Evolutionary conservation across 768 basidiomycete species (phyloP), one percentile per base, ranked within the genome.

Genomic region (Macrolepiota fuliginosa): DNA sequence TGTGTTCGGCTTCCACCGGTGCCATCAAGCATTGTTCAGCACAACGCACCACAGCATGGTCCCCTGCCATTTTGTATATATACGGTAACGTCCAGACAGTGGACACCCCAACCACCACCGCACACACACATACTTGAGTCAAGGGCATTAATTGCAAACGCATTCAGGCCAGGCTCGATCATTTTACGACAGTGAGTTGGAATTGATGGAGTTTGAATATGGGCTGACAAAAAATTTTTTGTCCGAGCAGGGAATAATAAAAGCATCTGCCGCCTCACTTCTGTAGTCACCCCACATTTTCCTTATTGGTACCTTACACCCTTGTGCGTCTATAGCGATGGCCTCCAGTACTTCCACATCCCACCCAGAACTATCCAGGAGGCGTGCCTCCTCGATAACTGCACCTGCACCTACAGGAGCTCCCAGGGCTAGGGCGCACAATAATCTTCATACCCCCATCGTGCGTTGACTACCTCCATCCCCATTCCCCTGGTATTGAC

Each of bases 141-240:
- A n/a, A n/a, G n/a, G n/a, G n/a, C n/a, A n/a, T n/a, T n/a, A n/a
- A n/a, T n/a, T n/a, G n/a, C n/a, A n/a, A n/a, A n/a, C n/a, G n/a
- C n/a, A n/a, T n/a, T n/a, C n/a, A n/a, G n/a, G n/a, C n/a, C n/a
- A n/a, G n/a, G n/a, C n/a, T n/a, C n/a, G n/a, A n/a, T n/a, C n/a
- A n/a, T n/a, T n/a, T n/a, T n/a, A n/a, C n/a, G n/a, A n/a, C n/a
- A n/a, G n/a, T n/a, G n/a, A n/a, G n/a, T n/a, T n/a, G n/a, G n/a
- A n/a, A n/a, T n/a, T n/a, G n/a, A n/a, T n/a, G n/a, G n/a, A n/a
- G n/a, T n/a, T n/a, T n/a, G n/a, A n/a, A n/a, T n/a, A n/a, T 10
- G 32, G 6, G 54, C 7, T 54, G 53, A 45, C 27, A 61, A 61
- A 58, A 61, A 61, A 54, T 50, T 61, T 61, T 61, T 61, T 54